These are phyloP conservation scores for Chaetomiaceae sp. DNA, from an alignment of 2,329 filamentous ascomycete genomes.

Conservation along the genomic window DNA sequence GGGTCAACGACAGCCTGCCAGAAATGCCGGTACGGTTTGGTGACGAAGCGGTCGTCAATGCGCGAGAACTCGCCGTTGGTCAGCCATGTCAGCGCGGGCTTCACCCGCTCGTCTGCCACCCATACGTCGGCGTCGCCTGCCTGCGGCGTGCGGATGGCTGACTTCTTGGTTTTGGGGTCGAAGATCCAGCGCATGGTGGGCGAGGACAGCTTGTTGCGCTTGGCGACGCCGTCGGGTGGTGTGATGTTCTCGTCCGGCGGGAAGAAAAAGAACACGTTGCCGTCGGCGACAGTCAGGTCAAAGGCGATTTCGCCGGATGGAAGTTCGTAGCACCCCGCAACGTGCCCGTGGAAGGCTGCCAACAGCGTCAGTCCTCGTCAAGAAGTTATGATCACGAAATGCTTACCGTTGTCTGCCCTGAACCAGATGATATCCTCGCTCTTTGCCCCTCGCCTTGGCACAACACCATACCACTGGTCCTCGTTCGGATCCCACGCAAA, in stretches of 20 bases:
- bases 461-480: conserved; percentile 50
- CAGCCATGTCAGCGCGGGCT: conserved; percentile 31
- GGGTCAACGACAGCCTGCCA: conserved; percentile 38
- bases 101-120: conserved; percentile 31
- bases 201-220: conserved; percentile 32
- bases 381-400: not conserved
- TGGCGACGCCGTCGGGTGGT: conserved; percentile 20
- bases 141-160: conserved; percentile 5
- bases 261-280: conserved; percentile 43
- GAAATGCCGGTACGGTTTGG: conserved; percentile 40
- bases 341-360: conserved; percentile 40
- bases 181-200: conserved; percentile 38
- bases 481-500: conserved; percentile 48
- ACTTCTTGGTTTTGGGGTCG: conserved; percentile 30
- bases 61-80: conserved; percentile 45
- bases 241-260: conserved; percentile 30
- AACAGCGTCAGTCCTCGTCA: conserved; percentile 1
- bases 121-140: conserved; percentile 14
- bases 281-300: conserved; percentile 38
- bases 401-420: conserved; percentile 42
- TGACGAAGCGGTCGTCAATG: conserved; percentile 42
- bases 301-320: conserved; percentile 39
- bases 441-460: conserved; percentile 44
- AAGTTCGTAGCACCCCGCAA: conserved; percentile 43
- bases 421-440: conserved; percentile 49